Conservation (phyloP, 2,329 filamentous ascomycete genomes). For the Aspergillus fischeri region DNA sequence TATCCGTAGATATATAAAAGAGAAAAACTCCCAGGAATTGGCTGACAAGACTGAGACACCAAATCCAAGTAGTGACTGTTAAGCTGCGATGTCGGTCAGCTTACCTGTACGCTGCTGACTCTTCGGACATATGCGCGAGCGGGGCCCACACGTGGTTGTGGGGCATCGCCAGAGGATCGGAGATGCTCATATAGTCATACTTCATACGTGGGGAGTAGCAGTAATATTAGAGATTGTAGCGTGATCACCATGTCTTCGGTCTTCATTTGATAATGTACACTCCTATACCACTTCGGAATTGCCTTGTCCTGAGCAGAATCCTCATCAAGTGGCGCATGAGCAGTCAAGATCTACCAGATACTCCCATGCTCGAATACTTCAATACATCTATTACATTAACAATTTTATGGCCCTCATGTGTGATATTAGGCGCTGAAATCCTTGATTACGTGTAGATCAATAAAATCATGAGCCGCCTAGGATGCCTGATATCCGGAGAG, state of each 20-base stretch:
- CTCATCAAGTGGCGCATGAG: background rate
- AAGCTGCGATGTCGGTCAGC: background rate
- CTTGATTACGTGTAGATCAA: slow-evolving; percentile 4
- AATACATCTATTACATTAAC: background rate
- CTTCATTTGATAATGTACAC: background rate
- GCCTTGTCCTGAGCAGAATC: background rate
- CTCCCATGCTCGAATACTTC: background rate
- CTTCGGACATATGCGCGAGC: background rate
- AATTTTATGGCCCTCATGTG: background rate
- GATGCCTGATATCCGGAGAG: slow-evolving; percentile 74
- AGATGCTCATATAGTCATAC: background rate
- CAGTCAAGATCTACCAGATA: too few relatives aligned
- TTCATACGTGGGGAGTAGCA: background rate
- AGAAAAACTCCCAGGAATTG: background rate
- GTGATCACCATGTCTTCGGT: background rate
- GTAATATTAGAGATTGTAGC: background rate
- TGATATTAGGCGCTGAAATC: background rate
- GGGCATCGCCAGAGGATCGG: background rate
- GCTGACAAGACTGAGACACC: background rate
- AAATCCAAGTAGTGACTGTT: background rate
- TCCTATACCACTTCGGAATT: background rate
- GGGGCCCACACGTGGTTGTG: background rate
- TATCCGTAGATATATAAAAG: background rate
- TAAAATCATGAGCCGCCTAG: slow-evolving; percentile 40
- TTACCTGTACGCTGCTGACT: background rate